Percentiles rank a stretch among this genome's conserved stretches.
These are phyloP conservation scores for Wickerhamiella lipophila DNA, from an alignment of 805 yeast species.

Conservation along the genomic window DNA sequence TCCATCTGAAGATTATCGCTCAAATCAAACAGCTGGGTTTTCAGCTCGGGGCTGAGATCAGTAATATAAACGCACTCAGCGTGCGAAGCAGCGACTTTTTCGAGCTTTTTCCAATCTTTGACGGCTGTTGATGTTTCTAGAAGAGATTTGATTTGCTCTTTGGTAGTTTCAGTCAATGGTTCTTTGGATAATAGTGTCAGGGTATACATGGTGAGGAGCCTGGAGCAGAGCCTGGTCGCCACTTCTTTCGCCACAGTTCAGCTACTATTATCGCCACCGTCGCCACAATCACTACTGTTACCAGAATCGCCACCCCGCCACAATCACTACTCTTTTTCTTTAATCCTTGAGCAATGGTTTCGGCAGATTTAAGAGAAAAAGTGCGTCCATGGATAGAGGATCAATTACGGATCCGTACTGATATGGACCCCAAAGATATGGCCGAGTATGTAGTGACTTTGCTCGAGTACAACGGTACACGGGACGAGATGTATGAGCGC, in stretches of 20 bases:
- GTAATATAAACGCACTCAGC: neutral
- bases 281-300: too few species aligned
- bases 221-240: too few species aligned
- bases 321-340: neutral
- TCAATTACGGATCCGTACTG: slow-evolving; percentile 23
- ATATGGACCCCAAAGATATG: slow-evolving; percentile 34
- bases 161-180: neutral
- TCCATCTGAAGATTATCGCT: slow-evolving; percentile 26
- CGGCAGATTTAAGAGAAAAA: slow-evolving; percentile 5
- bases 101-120: neutral
- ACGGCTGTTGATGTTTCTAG: neutral
- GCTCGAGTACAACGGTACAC: slow-evolving; percentile 30
- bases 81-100: slow-evolving; percentile 1
- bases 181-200: neutral
- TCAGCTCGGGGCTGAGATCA: neutral
- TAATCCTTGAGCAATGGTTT: slow-evolving; percentile 12
- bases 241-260: too few species aligned
- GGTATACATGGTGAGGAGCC: slow-evolving; percentile 1
- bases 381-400: slow-evolving; percentile 26
- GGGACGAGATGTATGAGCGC: slow-evolving; percentile 26
- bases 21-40: neutral
- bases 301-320: too few species aligned
- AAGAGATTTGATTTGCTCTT: neutral
- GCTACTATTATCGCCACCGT: too few species aligned
- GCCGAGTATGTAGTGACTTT: slow-evolving; percentile 36